phyloP scores from a whole-genome alignment of 2,329 filamentous ascomycete species.

The Cryphonectria carpinicola region DNA sequence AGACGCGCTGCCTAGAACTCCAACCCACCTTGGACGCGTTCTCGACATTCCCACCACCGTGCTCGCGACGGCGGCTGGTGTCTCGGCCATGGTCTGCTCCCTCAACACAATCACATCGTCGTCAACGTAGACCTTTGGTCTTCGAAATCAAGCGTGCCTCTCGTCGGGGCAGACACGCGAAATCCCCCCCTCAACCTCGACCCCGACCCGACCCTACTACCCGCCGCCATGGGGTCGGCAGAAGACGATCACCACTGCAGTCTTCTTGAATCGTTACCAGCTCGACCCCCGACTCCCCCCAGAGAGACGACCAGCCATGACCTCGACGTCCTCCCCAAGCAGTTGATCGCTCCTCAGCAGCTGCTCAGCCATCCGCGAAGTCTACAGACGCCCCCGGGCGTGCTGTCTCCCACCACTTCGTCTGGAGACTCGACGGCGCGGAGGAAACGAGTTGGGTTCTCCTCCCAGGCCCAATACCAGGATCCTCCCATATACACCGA shows the following conservation, averaged over 20 bases:
- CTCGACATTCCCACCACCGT: neutral
- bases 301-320: conserved; percentile 52
- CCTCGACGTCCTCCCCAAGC: conserved; percentile 40
- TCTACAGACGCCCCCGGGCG: conserved; percentile 58
- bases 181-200: conserved; percentile 6
- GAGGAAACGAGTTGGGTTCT: conserved; percentile 63
- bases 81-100: conserved; percentile 20
- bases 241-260: conserved; percentile 37
- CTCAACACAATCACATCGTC: conserved; percentile 14
- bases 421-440: conserved; percentile 49
- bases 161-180: conserved; percentile 29
- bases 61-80: conserved; percentile 12
- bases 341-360: conserved; percentile 40
- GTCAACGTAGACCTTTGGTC: conserved; percentile 11
- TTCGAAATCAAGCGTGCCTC: conserved; percentile 29
- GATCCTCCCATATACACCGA: conserved; percentile 53
- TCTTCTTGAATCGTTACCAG: conserved; percentile 56
- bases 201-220: conserved; percentile 30
- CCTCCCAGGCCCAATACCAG: conserved; percentile 58
- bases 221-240: conserved; percentile 27
- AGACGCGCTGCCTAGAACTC: neutral
- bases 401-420: conserved; percentile 47
- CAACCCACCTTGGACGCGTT: conserved; percentile 1
- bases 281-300: conserved; percentile 71
- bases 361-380: conserved; percentile 44